Evolutionary conservation across 164 flowering plant genomes (phyloP), one percentile per base, ranked within the genome.

Genomic region (Macadamia integrifolia): DNA sequence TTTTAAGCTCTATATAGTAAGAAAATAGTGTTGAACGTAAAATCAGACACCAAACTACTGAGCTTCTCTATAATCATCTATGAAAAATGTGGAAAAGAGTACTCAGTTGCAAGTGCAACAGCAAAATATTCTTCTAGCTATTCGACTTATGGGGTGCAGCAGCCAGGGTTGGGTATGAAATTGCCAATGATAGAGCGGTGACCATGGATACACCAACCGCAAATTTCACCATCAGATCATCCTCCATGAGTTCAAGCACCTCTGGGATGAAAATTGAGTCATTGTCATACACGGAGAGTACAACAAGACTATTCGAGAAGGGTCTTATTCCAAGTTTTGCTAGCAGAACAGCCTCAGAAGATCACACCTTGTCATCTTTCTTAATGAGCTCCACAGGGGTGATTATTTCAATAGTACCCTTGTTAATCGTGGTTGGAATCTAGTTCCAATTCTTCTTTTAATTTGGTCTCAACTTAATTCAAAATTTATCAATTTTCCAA

Each of bases 361-460:
- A 77, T 0, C 85, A 81, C 11, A 79, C 85, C 61, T 79, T 79
- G 31, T 82, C 85, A 1, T 80, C 82, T 61, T 79, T 75, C 76
- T 68, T 79, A 43, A 82, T 77, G 14, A 82, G 75, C 58, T 82
- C 81, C 5, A 79, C 81, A 12, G 81, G 80, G 58, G 82, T 82
- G 30, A 79, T 77, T 18, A 82, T 82, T 75, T 82, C 85, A 1
- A 82, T 79, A 10, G 80, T 77, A 60, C 85, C 85, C 76, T 82
- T 79, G 81, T 82, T 82, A 76, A 82, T 82, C 58, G 75, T 82
- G 14, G 85, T 81, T 10, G 84, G 84, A 60, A 81, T 81, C 23
- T 23, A 23, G 23, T 23, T 23, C 23, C 23, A 23, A 23, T 23
- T 23, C 23, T 23, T 23, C 23, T 23, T 23, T 23, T 0, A 23